Percentiles rank a stretch among this genome's conserved stretches.
Evolutionary conservation across 345 rosid genomes (phyloP).

Genomic region (Iberis pinnata): DNA sequence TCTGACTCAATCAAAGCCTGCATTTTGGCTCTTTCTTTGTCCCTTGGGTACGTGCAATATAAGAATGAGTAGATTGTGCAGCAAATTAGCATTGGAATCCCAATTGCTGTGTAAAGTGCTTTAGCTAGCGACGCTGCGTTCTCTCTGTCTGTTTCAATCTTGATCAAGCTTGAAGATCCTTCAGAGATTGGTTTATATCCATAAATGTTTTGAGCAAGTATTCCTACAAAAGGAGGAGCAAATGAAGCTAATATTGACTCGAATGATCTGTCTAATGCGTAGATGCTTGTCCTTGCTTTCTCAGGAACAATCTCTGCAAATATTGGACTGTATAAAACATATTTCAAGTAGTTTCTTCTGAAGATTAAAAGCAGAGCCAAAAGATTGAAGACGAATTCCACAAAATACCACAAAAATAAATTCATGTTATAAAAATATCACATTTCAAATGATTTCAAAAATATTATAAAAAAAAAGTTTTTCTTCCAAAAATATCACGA

Average conservation of each 20-base stretch:
- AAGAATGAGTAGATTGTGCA: slow-evolving; percentile 68
- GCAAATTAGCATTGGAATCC: slow-evolving; percentile 69
- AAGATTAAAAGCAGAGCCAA: neutral
- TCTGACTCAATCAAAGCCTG: slow-evolving; percentile 62
- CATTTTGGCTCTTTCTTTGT: slow-evolving; percentile 72
- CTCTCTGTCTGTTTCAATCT: slow-evolving; percentile 57
- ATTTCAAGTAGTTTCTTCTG: neutral
- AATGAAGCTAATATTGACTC: slow-evolving; percentile 77
- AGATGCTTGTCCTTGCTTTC: slow-evolving; percentile 73
- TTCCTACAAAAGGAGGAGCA: slow-evolving; percentile 82
- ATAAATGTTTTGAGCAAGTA: slow-evolving; percentile 73
- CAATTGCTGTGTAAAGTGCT: slow-evolving; percentile 69
- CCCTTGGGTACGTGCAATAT: slow-evolving; percentile 71
- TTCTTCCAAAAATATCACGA: too few species aligned
- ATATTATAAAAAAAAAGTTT: too few species aligned
- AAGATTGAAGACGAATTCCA: too few species aligned
- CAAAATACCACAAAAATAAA: too few species aligned
- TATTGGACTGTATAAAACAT: slow-evolving; percentile 60
- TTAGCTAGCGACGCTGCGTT: slow-evolving; percentile 79
- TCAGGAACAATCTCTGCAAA: slow-evolving; percentile 92
- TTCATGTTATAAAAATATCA: too few species aligned
- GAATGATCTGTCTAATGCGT: slow-evolving; percentile 76
- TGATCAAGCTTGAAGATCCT: slow-evolving; percentile 39
- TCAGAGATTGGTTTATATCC: slow-evolving; percentile 65
- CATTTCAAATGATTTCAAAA: too few species aligned